These are phyloP conservation scores for Immersiporthe knoxdaviesiana DNA, from an alignment of 2,329 filamentous ascomycete genomes.

Conservation along the genomic window DNA sequence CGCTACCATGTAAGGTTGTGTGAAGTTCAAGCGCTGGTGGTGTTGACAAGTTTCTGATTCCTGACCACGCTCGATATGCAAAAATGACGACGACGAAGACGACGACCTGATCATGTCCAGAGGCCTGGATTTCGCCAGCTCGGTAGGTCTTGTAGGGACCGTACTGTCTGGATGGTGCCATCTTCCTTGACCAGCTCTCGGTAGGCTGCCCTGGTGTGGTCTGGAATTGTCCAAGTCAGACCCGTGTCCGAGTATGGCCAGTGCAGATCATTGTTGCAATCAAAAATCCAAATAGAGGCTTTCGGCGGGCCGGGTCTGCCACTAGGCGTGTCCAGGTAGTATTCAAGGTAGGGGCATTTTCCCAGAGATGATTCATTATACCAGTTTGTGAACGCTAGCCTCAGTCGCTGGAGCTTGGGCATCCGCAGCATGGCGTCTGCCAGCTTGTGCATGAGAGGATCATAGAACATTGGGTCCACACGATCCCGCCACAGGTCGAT, in stretches of 20 bases:
- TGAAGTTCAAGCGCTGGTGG: neutral
- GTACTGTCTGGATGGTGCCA: neutral
- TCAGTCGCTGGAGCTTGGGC: conserved; percentile 1
- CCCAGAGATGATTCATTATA: neutral
- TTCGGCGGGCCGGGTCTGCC: neutral
- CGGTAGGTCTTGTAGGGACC: neutral
- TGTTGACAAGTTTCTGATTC: neutral
- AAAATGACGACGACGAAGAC: neutral
- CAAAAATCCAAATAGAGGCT: neutral
- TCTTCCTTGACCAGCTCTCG: neutral
- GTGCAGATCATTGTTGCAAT: neutral
- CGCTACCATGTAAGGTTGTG: neutral
- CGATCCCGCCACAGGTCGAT: neutral
- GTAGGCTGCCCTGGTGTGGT: neutral
- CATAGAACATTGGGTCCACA: neutral
- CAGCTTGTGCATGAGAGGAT: neutral
- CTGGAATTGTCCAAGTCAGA: neutral
- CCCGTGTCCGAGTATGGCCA: neutral
- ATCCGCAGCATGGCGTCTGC: neutral
- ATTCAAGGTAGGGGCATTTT: neutral
- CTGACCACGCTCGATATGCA: neutral
- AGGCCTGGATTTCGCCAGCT: neutral
- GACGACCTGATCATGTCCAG: neutral
- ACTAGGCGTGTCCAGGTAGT: neutral
- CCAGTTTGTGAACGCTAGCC: neutral